A percentile compares a stretch with the other conserved stretches of the same genome.
Conservation (phyloP, 805 yeast genomes). For the Pichia cephalocereana region DNA sequence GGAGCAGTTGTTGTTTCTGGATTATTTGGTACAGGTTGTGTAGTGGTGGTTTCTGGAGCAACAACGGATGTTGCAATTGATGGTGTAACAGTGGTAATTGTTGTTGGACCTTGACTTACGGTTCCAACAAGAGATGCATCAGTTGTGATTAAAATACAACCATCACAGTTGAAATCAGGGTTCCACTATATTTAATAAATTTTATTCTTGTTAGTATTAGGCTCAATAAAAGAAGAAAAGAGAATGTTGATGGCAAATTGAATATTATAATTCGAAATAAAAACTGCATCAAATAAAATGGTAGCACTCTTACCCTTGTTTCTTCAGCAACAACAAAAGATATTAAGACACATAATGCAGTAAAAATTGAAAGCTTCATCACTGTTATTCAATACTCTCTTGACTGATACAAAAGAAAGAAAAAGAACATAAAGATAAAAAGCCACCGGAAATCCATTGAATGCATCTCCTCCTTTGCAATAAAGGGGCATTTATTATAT, state of each 20-base stretch:
- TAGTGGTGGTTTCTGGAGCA: background rate
- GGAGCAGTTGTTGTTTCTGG: too few relatives aligned
- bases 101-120: conserved; percentile 6
- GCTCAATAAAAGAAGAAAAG: background rate
- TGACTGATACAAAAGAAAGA: too few relatives aligned
- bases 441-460: too few relatives aligned
- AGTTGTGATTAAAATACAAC: conserved; percentile 22
- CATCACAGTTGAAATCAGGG: conserved; percentile 21
- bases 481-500: too few relatives aligned
- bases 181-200: conserved; percentile 13
- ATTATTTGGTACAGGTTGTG: background rate
- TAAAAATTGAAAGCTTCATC: background rate
- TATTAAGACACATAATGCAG: background rate
- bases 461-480: too few relatives aligned
- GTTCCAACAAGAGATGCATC: conserved; percentile 19
- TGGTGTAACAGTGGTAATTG: conserved; percentile 8
- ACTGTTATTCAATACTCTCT: background rate
- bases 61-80: conserved; percentile 8
- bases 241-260: too few relatives aligned
- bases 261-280: too few relatives aligned
- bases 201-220: background rate
- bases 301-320: background rate
- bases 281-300: background rate
- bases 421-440: too few relatives aligned
- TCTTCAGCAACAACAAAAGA: background rate